Percentiles rank a stretch among this genome's conserved stretches.
Evolutionary conservation across 2,329 filamentous ascomycete species (phyloP).

Genomic region (Chrysosporium keratinophilum): DNA sequence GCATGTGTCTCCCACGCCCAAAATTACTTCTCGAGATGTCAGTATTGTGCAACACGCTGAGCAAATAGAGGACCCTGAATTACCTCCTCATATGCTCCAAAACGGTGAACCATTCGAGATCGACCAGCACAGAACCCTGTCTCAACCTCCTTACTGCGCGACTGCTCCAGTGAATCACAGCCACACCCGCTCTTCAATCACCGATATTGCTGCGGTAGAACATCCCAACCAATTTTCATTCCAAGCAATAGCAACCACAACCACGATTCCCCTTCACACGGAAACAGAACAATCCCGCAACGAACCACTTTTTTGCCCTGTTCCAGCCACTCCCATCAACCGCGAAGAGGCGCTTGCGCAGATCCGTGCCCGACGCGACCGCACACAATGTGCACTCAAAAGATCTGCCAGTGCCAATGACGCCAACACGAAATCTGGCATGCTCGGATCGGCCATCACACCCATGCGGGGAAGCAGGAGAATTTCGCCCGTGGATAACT

Average conservation of each 20-base stretch:
- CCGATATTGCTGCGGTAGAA: not conserved
- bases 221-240: not conserved
- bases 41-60: not conserved
- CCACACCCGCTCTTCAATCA: conserved; percentile 1
- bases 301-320: conserved; percentile 20
- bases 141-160: not conserved
- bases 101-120: not conserved
- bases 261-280: conserved; percentile 25
- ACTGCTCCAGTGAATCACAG: not conserved
- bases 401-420: conserved; percentile 34
- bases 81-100: not conserved
- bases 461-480: conserved; percentile 20
- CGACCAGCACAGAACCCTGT: not conserved
- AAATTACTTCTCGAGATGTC: not conserved
- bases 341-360: conserved; percentile 42
- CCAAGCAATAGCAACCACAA: conserved; percentile 21
- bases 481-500: conserved; percentile 26
- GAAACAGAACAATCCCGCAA: conserved; percentile 19
- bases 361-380: conserved; percentile 39
- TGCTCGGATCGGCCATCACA: conserved; percentile 7
- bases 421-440: conserved; percentile 22
- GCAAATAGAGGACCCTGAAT: not conserved
- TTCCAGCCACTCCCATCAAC: conserved; percentile 37
- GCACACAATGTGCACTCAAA: conserved; percentile 32
- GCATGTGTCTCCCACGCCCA: not conserved